Percentiles rank a stretch among this genome's conserved stretches.
Conservation (phyloP, 2,329 filamentous ascomycete genomes). For the Fusarium ramigenum region DNA sequence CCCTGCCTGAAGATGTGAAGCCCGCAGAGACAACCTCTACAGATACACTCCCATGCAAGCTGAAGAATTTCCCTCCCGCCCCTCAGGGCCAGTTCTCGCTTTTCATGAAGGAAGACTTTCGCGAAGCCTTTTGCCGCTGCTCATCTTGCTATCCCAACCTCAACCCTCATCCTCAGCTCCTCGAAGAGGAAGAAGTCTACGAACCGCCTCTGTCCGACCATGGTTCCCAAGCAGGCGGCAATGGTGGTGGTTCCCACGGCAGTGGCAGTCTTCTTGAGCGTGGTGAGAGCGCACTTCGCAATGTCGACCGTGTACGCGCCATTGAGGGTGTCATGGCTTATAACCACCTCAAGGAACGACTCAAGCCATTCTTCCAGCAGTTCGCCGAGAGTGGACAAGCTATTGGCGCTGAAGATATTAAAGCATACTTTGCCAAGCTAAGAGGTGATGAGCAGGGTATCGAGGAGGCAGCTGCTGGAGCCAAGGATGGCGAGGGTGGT, state of each 20-base stretch:
- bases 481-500: slow-evolving; percentile 43
- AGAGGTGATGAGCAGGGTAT: slow-evolving; percentile 86
- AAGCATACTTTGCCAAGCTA: slow-evolving; percentile 93
- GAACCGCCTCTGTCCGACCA: slow-evolving; percentile 85
- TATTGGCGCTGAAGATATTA: slow-evolving; percentile 95
- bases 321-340: slow-evolving; percentile 99
- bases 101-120: slow-evolving; percentile 83
- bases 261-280: slow-evolving; percentile 88
- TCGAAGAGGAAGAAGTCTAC: slow-evolving; percentile 94
- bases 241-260: slow-evolving; percentile 65
- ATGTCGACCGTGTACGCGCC: slow-evolving; percentile 89
- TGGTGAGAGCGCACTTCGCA: slow-evolving; percentile 90
- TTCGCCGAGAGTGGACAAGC: slow-evolving; percentile 91
- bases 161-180: slow-evolving; percentile 77
- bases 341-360: slow-evolving; percentile 92
- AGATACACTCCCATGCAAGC: slow-evolving; percentile 62
- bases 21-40: slow-evolving; percentile 19
- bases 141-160: slow-evolving; percentile 80
- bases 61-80: slow-evolving; percentile 64
- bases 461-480: slow-evolving; percentile 62
- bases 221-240: slow-evolving; percentile 59
- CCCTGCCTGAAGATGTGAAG: neutral
- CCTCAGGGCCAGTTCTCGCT: slow-evolving; percentile 75
- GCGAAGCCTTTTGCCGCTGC: slow-evolving; percentile 84
- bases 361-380: slow-evolving; percentile 93